phyloP scores from a whole-genome alignment of 192 early-diverging fungal species.

The Mortierella claussenii region DNA sequence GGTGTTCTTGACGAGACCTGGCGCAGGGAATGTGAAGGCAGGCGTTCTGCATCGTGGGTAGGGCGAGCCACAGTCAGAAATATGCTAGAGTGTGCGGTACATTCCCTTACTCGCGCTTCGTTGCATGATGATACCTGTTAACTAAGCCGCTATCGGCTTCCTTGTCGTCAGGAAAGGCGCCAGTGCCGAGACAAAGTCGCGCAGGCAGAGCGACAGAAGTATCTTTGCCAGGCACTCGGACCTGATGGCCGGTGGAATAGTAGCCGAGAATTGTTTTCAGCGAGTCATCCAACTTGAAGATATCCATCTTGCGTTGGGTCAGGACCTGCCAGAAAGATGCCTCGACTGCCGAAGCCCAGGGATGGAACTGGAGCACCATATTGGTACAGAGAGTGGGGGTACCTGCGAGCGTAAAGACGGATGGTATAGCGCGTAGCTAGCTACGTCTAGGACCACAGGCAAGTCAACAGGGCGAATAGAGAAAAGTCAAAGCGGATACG shows the following conservation, averaged over 20 bases:
- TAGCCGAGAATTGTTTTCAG: constrained; percentile 67
- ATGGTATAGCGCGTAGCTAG: too few relatives aligned
- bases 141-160: constrained; percentile 9
- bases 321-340: constrained; percentile 93
- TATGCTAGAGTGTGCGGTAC: too few relatives aligned
- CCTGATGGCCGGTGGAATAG: constrained; percentile 67
- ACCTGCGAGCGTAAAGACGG: too few relatives aligned
- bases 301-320: constrained; percentile 84
- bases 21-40: constrained; percentile 56
- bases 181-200: constrained; percentile 68
- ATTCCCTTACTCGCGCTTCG: too few relatives aligned
- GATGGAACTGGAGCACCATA: constrained; percentile 79
- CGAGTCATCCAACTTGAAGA: constrained; percentile 80
- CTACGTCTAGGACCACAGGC: too few relatives aligned
- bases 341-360: constrained; percentile 87
- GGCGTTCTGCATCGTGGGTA: constrained; percentile 34
- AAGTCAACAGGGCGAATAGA: too few relatives aligned
- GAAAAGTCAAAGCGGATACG: too few relatives aligned
- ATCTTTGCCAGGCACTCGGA: constrained; percentile 58
- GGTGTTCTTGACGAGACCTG: constrained; percentile 82
- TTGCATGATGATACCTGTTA: too few relatives aligned
- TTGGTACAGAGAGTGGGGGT: too few relatives aligned
- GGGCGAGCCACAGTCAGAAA: too few relatives aligned
- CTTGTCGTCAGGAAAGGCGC: constrained; percentile 58
- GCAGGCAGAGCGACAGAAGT: constrained; percentile 63